Evolutionary conservation across 2,329 filamentous ascomycete genomes (phyloP).

Genomic region (Talaromyces funiculosus): DNA sequence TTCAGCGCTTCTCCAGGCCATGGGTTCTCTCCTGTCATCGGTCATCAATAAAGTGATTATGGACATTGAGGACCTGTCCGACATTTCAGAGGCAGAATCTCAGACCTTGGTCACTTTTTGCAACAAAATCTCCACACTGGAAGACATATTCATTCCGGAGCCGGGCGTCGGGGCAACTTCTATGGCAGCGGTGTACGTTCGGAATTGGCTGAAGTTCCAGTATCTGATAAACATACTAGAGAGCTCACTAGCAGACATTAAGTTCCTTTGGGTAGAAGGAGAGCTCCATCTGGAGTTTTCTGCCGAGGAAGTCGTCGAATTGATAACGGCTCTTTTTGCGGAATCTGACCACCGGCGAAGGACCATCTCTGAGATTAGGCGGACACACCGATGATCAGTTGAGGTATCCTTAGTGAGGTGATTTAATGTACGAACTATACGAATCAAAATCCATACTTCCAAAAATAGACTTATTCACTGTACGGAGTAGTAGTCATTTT

Average conservation of each 20-base stretch:
- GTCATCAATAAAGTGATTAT: constrained; percentile 55
- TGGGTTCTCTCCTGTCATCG: constrained; percentile 54
- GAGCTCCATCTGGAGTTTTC: constrained; percentile 59
- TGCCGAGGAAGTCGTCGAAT: constrained; percentile 55
- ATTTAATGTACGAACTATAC: background rate
- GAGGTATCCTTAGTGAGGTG: background rate
- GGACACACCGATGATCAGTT: constrained; percentile 17
- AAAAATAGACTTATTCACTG: background rate
- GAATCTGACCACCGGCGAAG: constrained; percentile 55
- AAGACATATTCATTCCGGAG: constrained; percentile 52
- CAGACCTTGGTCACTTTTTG: constrained; percentile 54
- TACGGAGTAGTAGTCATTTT: no score
- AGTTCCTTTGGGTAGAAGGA: constrained; percentile 60
- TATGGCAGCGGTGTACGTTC: constrained; percentile 58
- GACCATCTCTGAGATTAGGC: constrained; percentile 54
- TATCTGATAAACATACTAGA: constrained; percentile 60
- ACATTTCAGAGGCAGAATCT: constrained; percentile 60
- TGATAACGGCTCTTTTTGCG: constrained; percentile 60
- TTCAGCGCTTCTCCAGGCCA: constrained; percentile 56
- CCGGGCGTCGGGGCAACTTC: constrained; percentile 32
- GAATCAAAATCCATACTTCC: background rate
- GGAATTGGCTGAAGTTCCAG: constrained; percentile 61
- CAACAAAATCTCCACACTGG: constrained; percentile 50
- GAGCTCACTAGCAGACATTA: constrained; percentile 59
- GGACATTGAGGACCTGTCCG: constrained; percentile 58